A percentile compares a stretch with the other conserved stretches of the same genome.
Evolutionary conservation across 495 filamentous ascomycete genomes (phyloP).

Genomic region (Penicillium pancosmium): DNA sequence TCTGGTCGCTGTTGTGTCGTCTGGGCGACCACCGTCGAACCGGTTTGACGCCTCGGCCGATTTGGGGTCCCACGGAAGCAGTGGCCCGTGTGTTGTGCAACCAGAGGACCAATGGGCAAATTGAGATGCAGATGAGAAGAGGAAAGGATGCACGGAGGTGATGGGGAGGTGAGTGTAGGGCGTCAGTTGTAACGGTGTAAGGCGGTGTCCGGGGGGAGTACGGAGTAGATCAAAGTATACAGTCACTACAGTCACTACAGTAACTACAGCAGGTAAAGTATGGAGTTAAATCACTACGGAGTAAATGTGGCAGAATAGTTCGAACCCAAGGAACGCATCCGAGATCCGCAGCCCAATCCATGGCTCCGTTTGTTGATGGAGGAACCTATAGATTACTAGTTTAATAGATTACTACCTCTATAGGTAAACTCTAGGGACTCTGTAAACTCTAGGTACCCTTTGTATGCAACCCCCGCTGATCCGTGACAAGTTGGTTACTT

Average conservation of each 20-base stretch:
- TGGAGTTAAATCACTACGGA: too few species aligned
- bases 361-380: slow-evolving; percentile 12
- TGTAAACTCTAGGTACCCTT: not conserved
- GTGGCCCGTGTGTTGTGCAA: slow-evolving; percentile 23
- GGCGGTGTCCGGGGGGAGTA: too few species aligned
- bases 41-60: slow-evolving; percentile 14
- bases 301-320: too few species aligned
- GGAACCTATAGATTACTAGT: not conserved
- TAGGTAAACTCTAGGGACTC: too few species aligned
- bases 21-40: slow-evolving; percentile 25
- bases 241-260: too few species aligned
- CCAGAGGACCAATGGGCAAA: not conserved
- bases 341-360: slow-evolving; percentile 15
- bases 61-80: slow-evolving; percentile 19
- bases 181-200: not conserved
- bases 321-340: slow-evolving; percentile 20
- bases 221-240: too few species aligned
- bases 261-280: too few species aligned
- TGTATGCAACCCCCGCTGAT: not conserved
- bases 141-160: not conserved
- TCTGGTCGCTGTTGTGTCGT: slow-evolving; percentile 16
- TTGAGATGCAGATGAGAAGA: not conserved
- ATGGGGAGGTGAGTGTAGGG: not conserved
- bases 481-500: not conserved
- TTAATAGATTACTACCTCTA: too few species aligned